Evolutionary conservation across 2,329 filamentous ascomycete genomes (phyloP).

Genomic region (Colletotrichum gigasporum): DNA sequence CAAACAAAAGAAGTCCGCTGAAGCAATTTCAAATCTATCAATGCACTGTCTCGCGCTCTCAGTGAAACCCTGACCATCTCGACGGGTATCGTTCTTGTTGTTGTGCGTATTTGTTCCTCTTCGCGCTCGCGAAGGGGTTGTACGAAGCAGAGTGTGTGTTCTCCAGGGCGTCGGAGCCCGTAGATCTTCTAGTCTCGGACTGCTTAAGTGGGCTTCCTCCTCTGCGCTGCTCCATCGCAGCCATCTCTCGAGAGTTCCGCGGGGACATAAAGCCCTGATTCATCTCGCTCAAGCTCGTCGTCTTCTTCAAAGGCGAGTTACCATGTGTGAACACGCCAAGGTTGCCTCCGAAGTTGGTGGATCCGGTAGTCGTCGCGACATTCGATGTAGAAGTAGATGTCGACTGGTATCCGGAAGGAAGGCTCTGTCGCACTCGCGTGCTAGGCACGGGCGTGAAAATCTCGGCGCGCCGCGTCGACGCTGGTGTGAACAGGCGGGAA

Average conservation of each 20-base stretch:
- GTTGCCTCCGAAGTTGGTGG: constrained; percentile 69
- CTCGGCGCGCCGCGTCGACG: constrained; percentile 43
- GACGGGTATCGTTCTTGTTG: constrained; percentile 53
- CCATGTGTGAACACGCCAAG: constrained; percentile 83
- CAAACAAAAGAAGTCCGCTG: not conserved
- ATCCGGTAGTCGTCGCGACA: constrained; percentile 34
- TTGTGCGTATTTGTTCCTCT: constrained; percentile 42
- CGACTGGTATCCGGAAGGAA: constrained; percentile 40
- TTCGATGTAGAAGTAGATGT: constrained; percentile 38
- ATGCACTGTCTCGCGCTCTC: constrained; percentile 15
- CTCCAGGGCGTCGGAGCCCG: constrained; percentile 30
- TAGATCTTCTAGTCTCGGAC: constrained; percentile 39
- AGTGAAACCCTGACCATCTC: constrained; percentile 32
- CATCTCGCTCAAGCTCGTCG: constrained; percentile 70
- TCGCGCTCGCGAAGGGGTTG: constrained; percentile 51
- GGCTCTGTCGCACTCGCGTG: constrained; percentile 45
- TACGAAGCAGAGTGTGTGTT: constrained; percentile 32
- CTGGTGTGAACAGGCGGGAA: constrained; percentile 31
- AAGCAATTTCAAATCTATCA: not conserved
- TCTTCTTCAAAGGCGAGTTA: constrained; percentile 85
- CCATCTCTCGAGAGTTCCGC: constrained; percentile 70
- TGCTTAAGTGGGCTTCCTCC: constrained; percentile 54
- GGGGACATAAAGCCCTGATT: constrained; percentile 57
- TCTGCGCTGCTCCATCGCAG: constrained; percentile 60
- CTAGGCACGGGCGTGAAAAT: constrained; percentile 41